Percentiles rank a stretch among this genome's conserved stretches.
phyloP scores from a whole-genome alignment of 2,329 filamentous ascomycete genomes.

The Sclerotinia subarctica region DNA sequence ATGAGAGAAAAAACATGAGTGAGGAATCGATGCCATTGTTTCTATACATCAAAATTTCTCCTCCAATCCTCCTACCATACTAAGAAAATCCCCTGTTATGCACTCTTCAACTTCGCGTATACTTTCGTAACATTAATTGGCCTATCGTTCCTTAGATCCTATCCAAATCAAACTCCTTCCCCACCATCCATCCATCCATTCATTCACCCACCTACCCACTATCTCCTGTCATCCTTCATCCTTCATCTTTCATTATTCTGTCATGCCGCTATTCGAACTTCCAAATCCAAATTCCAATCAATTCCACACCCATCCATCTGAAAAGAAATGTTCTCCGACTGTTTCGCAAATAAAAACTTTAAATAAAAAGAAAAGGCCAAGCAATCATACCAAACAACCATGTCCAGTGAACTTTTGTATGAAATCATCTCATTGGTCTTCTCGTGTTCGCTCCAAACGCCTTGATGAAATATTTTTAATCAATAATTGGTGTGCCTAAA shows the following conservation, averaged over 20 bases:
- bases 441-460: background rate
- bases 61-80: background rate
- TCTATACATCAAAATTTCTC: background rate
- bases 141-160: background rate
- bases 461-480: slow-evolving; percentile 9
- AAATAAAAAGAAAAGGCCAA: background rate
- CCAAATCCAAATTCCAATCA: background rate
- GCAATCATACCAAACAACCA: background rate
- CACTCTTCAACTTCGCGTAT: background rate
- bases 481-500: background rate
- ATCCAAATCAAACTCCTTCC: background rate
- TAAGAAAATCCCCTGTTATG: background rate
- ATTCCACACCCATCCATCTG: background rate
- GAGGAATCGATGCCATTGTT: background rate
- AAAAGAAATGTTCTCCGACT: background rate
- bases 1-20: background rate
- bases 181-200: background rate
- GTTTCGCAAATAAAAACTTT: slow-evolving; percentile 7
- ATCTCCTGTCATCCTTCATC: background rate
- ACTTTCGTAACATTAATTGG: background rate
- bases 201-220: background rate
- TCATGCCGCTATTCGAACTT: slow-evolving; percentile 1
- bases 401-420: slow-evolving; percentile 1
- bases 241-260: slow-evolving; percentile 4
- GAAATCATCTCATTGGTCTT: background rate